Percentiles rank a stretch among this genome's conserved stretches.
phyloP scores from a whole-genome alignment of 306 rosid genomes.

The Coriaria nepalensis region DNA sequence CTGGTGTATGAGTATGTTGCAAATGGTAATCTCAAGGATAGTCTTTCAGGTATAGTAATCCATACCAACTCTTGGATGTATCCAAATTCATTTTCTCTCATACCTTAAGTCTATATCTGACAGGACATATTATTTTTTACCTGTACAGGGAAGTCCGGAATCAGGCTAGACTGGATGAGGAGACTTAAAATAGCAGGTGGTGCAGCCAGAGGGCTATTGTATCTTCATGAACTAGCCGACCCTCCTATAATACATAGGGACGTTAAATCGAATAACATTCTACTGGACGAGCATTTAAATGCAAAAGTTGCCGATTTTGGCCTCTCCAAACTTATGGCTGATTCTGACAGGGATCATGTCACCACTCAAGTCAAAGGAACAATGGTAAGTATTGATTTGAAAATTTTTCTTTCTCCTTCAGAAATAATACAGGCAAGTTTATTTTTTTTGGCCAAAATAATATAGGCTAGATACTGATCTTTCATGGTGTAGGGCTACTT shows the following conservation, averaged over 20 bases:
- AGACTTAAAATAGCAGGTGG: conserved; percentile 55
- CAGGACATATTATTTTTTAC: background rate
- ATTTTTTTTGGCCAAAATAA: background rate
- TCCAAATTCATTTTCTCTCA: background rate
- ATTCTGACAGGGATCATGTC: conserved; percentile 35
- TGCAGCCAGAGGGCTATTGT: conserved; percentile 65
- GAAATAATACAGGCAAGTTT: conserved; percentile 2
- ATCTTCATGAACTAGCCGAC: conserved; percentile 65
- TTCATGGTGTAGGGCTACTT: conserved; percentile 46
- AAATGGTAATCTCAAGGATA: conserved; percentile 56
- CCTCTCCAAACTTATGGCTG: conserved; percentile 53
- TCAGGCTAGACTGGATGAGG: conserved; percentile 61
- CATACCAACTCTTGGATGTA: background rate
- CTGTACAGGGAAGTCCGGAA: conserved; percentile 50
- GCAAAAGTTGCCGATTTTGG: conserved; percentile 87
- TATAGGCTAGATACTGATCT: background rate
- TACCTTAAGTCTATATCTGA: background rate
- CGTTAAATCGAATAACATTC: conserved; percentile 65
- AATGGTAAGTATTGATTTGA: conserved; percentile 22
- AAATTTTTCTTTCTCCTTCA: background rate
- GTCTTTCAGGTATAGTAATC: conserved; percentile 45
- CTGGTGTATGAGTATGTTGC: conserved; percentile 62
- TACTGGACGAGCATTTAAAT: conserved; percentile 44
- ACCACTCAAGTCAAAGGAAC: conserved; percentile 82
- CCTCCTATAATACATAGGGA: conserved; percentile 81